phyloP scores from a whole-genome alignment of 2,329 filamentous ascomycete species.

The Chalaropsis thielavioides region DNA sequence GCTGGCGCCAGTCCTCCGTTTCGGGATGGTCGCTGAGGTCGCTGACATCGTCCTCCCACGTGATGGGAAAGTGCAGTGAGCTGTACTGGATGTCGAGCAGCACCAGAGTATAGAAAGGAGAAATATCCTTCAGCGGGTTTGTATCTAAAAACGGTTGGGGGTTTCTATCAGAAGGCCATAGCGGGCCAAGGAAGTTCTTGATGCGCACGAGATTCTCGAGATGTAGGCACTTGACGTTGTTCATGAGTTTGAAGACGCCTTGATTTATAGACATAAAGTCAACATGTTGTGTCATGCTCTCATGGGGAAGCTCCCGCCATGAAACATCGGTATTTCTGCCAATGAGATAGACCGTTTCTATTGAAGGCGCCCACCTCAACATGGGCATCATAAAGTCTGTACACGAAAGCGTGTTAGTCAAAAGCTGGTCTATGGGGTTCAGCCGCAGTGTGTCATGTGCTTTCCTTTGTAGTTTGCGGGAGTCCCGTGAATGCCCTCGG shows the following conservation, averaged over 20 bases:
- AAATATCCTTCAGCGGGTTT: not conserved
- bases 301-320: conserved; percentile 21
- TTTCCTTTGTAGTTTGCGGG: conserved; percentile 5
- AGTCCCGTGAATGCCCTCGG: not conserved
- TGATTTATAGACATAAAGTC: conserved; percentile 17
- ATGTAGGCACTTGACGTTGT: conserved; percentile 17
- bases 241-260: conserved; percentile 16
- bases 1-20: conserved; percentile 19
- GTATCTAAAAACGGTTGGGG: conserved; percentile 14
- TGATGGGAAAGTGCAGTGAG: conserved; percentile 19
- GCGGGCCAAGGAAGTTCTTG: conserved; percentile 18
- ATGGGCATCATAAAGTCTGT: conserved; percentile 17
- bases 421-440: not conserved
- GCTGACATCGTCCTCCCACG: conserved; percentile 19
- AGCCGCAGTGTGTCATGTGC: not conserved
- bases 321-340: conserved; percentile 19
- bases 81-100: conserved; percentile 19
- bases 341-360: conserved; percentile 18
- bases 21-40: conserved; percentile 20
- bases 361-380: conserved; percentile 19
- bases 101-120: conserved; percentile 15
- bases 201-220: conserved; percentile 20
- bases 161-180: conserved; percentile 19
- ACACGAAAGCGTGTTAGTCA: not conserved
- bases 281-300: conserved; percentile 19